Conservation (phyloP, 2,329 filamentous ascomycete species). For the Diplocarpon rosae region DNA sequence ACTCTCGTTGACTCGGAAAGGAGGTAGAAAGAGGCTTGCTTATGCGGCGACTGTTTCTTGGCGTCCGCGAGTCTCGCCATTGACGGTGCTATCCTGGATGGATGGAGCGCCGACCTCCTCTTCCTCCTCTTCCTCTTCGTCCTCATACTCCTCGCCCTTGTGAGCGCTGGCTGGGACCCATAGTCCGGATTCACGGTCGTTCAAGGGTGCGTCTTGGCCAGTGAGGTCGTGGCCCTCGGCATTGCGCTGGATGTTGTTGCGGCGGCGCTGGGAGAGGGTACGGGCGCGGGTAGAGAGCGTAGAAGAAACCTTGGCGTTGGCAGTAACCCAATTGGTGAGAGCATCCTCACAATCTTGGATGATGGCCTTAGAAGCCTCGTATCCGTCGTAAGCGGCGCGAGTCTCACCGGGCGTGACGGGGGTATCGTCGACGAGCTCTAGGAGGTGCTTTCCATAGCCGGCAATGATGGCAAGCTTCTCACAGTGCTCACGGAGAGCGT, state of each 20-base stretch:
- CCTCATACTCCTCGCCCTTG: slow-evolving; percentile 44
- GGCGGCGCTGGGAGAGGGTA: slow-evolving; percentile 75
- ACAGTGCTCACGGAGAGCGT: slow-evolving; percentile 91
- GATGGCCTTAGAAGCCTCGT: slow-evolving; percentile 96
- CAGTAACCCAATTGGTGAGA: slow-evolving; percentile 90
- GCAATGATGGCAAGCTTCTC: slow-evolving; percentile 98
- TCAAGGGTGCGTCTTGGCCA: slow-evolving; percentile 66
- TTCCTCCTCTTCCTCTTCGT: slow-evolving; percentile 55
- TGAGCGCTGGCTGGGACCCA: slow-evolving; percentile 70
- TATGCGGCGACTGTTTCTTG: slow-evolving; percentile 34
- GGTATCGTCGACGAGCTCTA: slow-evolving; percentile 91
- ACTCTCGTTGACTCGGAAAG: background rate
- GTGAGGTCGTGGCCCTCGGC: slow-evolving; percentile 72
- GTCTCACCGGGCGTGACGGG: slow-evolving; percentile 97
- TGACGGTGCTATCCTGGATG: slow-evolving; percentile 41
- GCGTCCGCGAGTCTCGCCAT: slow-evolving; percentile 44
- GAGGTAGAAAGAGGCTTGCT: background rate
- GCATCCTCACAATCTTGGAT: slow-evolving; percentile 98
- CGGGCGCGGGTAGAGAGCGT: slow-evolving; percentile 81
- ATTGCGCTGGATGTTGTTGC: slow-evolving; percentile 57
- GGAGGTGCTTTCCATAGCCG: slow-evolving; percentile 94
- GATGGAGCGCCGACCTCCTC: slow-evolving; percentile 41
- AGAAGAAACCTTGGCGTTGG: slow-evolving; percentile 78
- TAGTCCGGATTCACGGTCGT: slow-evolving; percentile 63
- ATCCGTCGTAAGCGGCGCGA: slow-evolving; percentile 89